Base-by-base conservation (phyloP, 176 grass and related monocot genomes). In the Cocos nucifera region DNA sequence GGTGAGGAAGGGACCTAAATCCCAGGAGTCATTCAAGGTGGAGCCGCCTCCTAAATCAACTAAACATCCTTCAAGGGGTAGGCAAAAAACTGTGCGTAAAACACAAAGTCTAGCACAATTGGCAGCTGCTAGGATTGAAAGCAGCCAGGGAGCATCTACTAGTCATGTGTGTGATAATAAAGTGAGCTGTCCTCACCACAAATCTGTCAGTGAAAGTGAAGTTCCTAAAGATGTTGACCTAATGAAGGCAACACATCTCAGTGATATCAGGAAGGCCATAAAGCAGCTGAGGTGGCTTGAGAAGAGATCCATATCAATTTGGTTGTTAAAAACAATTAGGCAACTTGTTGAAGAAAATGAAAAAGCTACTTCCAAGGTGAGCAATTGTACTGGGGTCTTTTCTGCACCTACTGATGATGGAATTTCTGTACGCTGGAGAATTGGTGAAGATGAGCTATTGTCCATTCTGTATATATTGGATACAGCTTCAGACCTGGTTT, bases 91-190 rank as follows among this genome's bases (percentile, higher is more conserved):
- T 71, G 76, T 86, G 53, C 84, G 94, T 24, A 98, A 89, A 88
- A 98, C 87, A 65, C 94, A 98, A 58, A 89, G 79, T 78, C 82
- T 98, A 35, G 88, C 94, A 62, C 94, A 93, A 58, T 89, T 98
- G 76, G 88, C 85, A 27, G 64, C 81, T 81, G 71, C 87, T 76
- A 76, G 88, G 67, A 98, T 93, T 64, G 94, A 98, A 76, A 84
- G 94, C 70, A 93, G 85, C 69, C 88, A 93, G 61, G 88, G 93
- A 35, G 94, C 94, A 61, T 98, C 94, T 77, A 93, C 94, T 62
- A 98, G 94, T 69, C 94, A 98, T 92, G 79, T 93, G 53, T 98
- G 94, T 49, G 88, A 98, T 69, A 98, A 77, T 69, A 98, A 98
- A 64, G 56, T 85, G 69, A 82, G 70, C 58, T 98, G 94, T 61